Evolutionary conservation across 139 green algal species (phyloP), one percentile per base, ranked within the genome.

Genomic region (Coelastrella sp.): DNA sequence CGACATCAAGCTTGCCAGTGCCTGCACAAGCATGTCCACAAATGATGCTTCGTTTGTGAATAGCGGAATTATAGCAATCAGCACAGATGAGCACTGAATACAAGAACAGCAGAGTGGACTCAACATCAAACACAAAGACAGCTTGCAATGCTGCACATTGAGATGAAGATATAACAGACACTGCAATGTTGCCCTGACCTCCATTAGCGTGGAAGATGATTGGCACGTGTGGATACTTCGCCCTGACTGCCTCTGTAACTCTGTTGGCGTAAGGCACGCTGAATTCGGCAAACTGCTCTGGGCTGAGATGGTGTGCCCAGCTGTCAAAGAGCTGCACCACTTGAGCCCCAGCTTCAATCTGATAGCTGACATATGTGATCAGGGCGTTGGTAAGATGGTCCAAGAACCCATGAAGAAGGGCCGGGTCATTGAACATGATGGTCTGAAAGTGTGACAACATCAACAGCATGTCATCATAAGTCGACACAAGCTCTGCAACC

Each of bases 131-230:
- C n/a, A n/a, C n/a, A n/a, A n/a, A n/a, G n/a, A n/a, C n/a, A n/a
- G n/a, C n/a, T n/a, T n/a, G n/a, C n/a, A n/a, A n/a, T n/a, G n/a
- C n/a, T n/a, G n/a, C n/a, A n/a, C n/a, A n/a, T n/a, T n/a, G n/a
- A n/a, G n/a, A n/a, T n/a, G n/a, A n/a, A n/a, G n/a, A n/a, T n/a
- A n/a, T n/a, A n/a, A n/a, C n/a, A n/a, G n/a, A n/a, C n/a, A n/a
- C 62, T 71, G 62, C 62, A 41, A 5, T 32, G 38, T 5, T 17
- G n/a, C 57, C n/a, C 64, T 50, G 81, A 91, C 96, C 95, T 79
- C 97, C 97, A 85, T 99, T 99, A 72, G 93, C 96, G 88, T 99
- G 96, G 87, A 99, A 96, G 72, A 99, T 99, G 69, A 99, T 79
- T 0, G 97, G 97, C 53, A 96, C 93, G 53, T 93, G 85, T 5